Evolutionary conservation across 2,329 filamentous ascomycete genomes (phyloP).

Genomic region (Cryphonectria nitschkei): DNA sequence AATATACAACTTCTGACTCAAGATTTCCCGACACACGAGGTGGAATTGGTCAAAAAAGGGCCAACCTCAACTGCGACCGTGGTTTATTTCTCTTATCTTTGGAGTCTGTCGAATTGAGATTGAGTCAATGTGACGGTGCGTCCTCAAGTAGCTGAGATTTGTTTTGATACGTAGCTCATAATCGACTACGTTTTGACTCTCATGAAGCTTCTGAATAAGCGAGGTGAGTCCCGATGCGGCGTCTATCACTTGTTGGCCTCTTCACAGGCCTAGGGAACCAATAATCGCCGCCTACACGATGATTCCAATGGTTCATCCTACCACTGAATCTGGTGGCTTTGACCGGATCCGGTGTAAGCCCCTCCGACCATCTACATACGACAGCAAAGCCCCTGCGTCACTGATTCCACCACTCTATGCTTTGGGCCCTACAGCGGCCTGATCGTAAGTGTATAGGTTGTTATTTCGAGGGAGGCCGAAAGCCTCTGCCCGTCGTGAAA

Average conservation of each 20-base stretch:
- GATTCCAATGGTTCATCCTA: background rate
- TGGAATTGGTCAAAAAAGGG: background rate
- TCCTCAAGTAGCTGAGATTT: background rate
- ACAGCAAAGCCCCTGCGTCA: background rate
- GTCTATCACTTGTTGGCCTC: background rate
- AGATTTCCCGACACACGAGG: background rate
- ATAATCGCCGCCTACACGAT: background rate
- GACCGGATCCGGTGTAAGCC: background rate
- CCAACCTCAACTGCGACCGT: background rate
- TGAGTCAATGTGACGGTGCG: background rate
- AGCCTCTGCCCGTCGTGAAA: background rate
- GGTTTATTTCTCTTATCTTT: background rate
- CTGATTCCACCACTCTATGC: background rate
- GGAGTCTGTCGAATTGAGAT: background rate
- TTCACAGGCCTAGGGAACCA: background rate
- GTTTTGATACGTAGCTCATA: constrained; percentile 9
- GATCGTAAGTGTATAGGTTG: background rate
- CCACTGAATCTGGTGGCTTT: background rate
- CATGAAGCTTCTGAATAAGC: background rate
- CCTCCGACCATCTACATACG: background rate
- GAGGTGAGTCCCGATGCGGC: background rate
- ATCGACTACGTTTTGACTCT: constrained; percentile 16
- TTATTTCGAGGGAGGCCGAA: background rate
- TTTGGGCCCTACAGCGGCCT: background rate
- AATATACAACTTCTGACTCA: background rate